Conservation (phyloP, 192 early-diverging fungal species). For the Podochytrium sp. region DNA sequence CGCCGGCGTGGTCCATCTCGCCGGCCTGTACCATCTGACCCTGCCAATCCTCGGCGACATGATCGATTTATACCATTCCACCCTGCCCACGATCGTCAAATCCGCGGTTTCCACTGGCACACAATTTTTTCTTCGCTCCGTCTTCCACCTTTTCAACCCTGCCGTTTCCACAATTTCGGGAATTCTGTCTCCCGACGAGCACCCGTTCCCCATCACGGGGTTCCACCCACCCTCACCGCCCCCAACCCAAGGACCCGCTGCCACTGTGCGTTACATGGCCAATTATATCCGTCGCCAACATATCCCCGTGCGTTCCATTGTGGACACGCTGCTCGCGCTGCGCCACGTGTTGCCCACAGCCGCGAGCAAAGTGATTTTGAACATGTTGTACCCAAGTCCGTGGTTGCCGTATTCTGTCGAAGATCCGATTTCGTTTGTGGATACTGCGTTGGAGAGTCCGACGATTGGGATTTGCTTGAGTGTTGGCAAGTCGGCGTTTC, state of each 20-base stretch:
- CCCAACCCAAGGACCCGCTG: not conserved
- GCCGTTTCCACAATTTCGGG: constrained; percentile 16
- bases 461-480: constrained; percentile 44
- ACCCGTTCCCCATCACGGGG: not conserved
- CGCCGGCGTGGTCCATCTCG: constrained; percentile 54
- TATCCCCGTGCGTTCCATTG: constrained; percentile 39
- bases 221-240: not conserved
- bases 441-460: constrained; percentile 43
- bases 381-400: constrained; percentile 44
- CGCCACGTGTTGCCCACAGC: constrained; percentile 41
- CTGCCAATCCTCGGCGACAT: constrained; percentile 43
- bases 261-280: constrained; percentile 21
- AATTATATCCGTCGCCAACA: constrained; percentile 42
- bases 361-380: constrained; percentile 44
- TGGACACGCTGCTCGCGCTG: constrained; percentile 33
- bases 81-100: constrained; percentile 34
- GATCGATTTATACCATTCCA: constrained; percentile 42
- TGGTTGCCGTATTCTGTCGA: constrained; percentile 51
- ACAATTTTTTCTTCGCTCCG: constrained; percentile 31
- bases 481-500: constrained; percentile 41
- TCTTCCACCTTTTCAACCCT: constrained; percentile 32
- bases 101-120: constrained; percentile 25
- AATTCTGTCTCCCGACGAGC: constrained; percentile 1
- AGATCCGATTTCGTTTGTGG: constrained; percentile 39
- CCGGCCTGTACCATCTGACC: constrained; percentile 49